Evolutionary conservation across 1,139 yeast genomes (phyloP).

Genomic region (Hyphopichia wangnamkhiaoensis): DNA sequence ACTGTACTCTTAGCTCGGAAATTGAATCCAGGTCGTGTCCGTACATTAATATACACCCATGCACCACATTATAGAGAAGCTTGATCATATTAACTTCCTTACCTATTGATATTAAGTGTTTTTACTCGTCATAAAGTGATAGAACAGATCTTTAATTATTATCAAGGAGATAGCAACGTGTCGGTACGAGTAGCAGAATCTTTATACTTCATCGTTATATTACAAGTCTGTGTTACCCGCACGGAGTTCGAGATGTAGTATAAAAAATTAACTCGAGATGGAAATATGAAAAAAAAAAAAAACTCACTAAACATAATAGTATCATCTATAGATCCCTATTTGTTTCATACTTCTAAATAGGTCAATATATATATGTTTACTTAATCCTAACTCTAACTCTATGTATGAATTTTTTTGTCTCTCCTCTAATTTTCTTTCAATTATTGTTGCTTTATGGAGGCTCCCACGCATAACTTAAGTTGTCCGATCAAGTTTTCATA

Average conservation of each 20-base stretch:
- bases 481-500: slow-evolving; percentile 34
- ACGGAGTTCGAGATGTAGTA: neutral
- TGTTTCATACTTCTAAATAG: neutral
- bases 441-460: neutral
- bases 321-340: neutral
- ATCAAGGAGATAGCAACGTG: too few relatives aligned
- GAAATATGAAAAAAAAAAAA: neutral
- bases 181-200: too few relatives aligned
- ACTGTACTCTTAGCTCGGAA: too few relatives aligned
- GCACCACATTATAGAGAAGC: too few relatives aligned
- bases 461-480: slow-evolving; percentile 45
- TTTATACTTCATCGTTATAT: too few relatives aligned
- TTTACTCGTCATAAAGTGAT: too few relatives aligned
- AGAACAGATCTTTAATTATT: too few relatives aligned
- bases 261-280: neutral
- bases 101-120: too few relatives aligned
- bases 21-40: too few relatives aligned
- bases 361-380: neutral
- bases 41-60: too few relatives aligned
- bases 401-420: neutral
- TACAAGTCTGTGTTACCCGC: slow-evolving; percentile 2
- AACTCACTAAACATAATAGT: neutral
- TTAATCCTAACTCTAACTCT: neutral
- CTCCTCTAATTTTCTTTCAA: neutral
- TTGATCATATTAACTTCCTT: too few relatives aligned